A percentile compares a stretch with the other conserved stretches of the same genome.
Evolutionary conservation across 345 rosid species (phyloP).

Genomic region (Bruguiera parviflora): DNA sequence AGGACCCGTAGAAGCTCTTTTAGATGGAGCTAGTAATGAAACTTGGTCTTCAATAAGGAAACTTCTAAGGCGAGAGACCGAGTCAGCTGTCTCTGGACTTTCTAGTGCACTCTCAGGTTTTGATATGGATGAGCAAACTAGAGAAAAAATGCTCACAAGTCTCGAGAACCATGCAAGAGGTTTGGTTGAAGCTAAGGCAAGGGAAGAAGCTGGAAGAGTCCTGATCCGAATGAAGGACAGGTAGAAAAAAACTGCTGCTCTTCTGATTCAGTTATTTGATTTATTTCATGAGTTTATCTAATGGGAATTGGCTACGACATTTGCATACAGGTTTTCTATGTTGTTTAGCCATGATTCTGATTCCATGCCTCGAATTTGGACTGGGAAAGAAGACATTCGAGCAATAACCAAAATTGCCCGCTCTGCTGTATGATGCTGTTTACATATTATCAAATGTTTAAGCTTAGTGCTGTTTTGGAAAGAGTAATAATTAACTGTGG

Average conservation of each 20-base stretch:
- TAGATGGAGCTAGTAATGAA: conserved; percentile 76
- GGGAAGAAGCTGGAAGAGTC: conserved; percentile 87
- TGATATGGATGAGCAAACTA: conserved; percentile 62
- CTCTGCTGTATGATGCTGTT: conserved; percentile 56
- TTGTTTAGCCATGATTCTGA: conserved; percentile 92
- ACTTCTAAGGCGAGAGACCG: conserved; percentile 61
- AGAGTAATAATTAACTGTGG: not conserved
- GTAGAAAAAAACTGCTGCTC: conserved; percentile 33
- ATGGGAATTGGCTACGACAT: conserved; percentile 18
- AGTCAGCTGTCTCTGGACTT: conserved; percentile 63
- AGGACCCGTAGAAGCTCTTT: conserved; percentile 88
- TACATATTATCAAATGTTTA: conserved; percentile 1
- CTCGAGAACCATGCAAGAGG: conserved; percentile 61
- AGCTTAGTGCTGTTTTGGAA: not conserved
- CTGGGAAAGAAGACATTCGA: conserved; percentile 95
- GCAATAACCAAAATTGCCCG: conserved; percentile 91
- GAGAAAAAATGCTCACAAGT: conserved; percentile 55
- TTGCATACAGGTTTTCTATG: conserved; percentile 66
- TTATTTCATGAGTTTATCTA: conserved; percentile 10
- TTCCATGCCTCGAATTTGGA: conserved; percentile 99
- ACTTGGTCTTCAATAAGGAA: conserved; percentile 92
- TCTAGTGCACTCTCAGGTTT: conserved; percentile 71
- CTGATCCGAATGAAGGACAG: conserved; percentile 91
- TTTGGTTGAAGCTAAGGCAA: conserved; percentile 82
- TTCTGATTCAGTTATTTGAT: conserved; percentile 14